Conservation (phyloP, 2,329 filamentous ascomycete genomes). For the Myriosclerotinia curreyana region DNA sequence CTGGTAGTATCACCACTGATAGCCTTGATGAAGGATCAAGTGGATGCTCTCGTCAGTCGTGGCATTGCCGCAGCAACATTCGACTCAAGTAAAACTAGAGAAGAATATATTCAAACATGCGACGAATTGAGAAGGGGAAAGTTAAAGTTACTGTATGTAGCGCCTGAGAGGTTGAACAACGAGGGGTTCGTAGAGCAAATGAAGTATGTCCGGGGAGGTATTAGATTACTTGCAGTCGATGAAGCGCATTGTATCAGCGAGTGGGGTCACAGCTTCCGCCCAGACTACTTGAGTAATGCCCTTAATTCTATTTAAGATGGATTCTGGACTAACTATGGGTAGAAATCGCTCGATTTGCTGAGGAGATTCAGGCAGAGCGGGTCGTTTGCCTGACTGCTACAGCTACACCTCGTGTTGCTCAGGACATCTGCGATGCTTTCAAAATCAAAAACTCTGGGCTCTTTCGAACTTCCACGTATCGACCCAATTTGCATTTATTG, state of each 20-base stretch:
- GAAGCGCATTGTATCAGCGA: constrained; percentile 60
- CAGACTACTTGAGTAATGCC: constrained; percentile 48
- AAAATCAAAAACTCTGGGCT: constrained; percentile 48
- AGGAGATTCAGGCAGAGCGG: constrained; percentile 55
- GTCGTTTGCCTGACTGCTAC: constrained; percentile 60
- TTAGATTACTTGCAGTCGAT: constrained; percentile 56
- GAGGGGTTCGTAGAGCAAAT: constrained; percentile 57
- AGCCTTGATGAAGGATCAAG: constrained; percentile 60
- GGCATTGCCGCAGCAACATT: constrained; percentile 53
- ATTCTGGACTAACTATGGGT: constrained; percentile 19
- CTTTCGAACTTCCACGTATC: constrained; percentile 58
- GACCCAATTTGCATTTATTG: constrained; percentile 53
- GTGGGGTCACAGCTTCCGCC: constrained; percentile 51
- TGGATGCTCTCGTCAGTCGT: constrained; percentile 50
- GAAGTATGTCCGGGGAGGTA: constrained; percentile 52
- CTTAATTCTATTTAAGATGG: not conserved
- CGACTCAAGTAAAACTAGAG: constrained; percentile 52
- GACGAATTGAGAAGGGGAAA: constrained; percentile 48
- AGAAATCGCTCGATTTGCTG: constrained; percentile 52
- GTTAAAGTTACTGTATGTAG: constrained; percentile 55
- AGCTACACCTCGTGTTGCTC: constrained; percentile 53
- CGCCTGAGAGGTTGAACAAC: constrained; percentile 59
- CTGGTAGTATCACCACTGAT: constrained; percentile 56
- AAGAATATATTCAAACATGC: constrained; percentile 43
- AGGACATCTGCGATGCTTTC: constrained; percentile 54